phyloP scores from a whole-genome alignment of 768 basidiomycete genomes.

The Boletus rubescentipes region DNA sequence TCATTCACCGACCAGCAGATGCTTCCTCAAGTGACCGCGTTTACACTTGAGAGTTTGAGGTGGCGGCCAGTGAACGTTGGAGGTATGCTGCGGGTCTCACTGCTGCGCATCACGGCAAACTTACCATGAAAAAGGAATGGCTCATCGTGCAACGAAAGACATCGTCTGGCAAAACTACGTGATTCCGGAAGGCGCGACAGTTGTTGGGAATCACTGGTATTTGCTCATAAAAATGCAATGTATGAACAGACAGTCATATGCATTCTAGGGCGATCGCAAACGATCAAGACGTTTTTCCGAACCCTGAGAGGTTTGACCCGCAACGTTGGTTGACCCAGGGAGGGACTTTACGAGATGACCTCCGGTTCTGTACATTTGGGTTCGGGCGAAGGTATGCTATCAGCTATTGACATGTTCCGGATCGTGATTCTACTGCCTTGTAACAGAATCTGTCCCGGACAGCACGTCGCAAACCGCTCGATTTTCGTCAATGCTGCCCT shows the following conservation, averaged over 20 bases:
- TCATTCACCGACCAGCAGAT: background rate
- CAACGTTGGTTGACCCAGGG: conserved; percentile 3
- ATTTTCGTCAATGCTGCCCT: background rate
- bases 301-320: conserved; percentile 3
- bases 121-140: background rate
- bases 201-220: conserved; percentile 4
- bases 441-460: conserved; percentile 3
- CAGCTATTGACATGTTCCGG: no score
- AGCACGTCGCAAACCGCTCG: conserved; percentile 5
- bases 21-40: conserved; percentile 5
- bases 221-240: background rate
- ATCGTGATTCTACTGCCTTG: background rate
- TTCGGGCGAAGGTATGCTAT: conserved; percentile 5
- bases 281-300: conserved; percentile 3
- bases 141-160: conserved; percentile 6
- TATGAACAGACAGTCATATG: background rate
- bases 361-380: conserved; percentile 7
- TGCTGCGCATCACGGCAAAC: no score
- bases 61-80: conserved; percentile 2
- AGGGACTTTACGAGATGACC: background rate
- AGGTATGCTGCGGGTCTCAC: background rate
- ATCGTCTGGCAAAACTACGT: conserved; percentile 4
- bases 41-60: background rate
- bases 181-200: conserved; percentile 7
- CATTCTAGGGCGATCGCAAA: conserved; percentile 4